Evolutionary conservation across 1,284 basidiomycete genomes (phyloP), one percentile per base, ranked within the genome.

Genomic region (Ustilago sp.): DNA sequence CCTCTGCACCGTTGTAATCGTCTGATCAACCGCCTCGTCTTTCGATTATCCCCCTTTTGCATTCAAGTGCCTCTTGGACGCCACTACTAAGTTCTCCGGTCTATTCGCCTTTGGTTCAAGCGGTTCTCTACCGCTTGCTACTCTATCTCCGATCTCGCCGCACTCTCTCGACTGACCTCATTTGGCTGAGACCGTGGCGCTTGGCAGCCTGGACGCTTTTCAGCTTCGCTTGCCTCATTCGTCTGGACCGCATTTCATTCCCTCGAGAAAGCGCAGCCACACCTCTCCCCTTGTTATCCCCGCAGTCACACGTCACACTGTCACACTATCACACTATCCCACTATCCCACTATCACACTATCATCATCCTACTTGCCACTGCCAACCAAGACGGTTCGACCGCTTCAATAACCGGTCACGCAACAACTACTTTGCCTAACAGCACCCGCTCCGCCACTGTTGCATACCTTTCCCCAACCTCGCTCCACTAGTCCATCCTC

Each of bases 211-310:
- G 1, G 23, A 28, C 23, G 23, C 23, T 28, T 28, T 28, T 28
- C 23, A 28, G 23, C 23, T 28, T 28, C 3, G 23, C 23, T 28
- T 28, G 23, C 0, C 23, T 28, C 23, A 28, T 28, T 28, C 2
- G 23, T 28, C 23, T 28, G 23, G 23, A 36, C 35, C 19, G 50
- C 50, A 43, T 32, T 45, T 61, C 59, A 61, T 61, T 28, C 23
- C 23, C 23, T 28, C 23, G 3, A 28, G 23, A 28, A 28, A 28
- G 23, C 23, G 23, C 39, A 43, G 39, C 39, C 9, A 19, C 19
- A 6, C 23, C 23, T 28, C 23, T 28, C 23, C 23, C 3, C 23
- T 28, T 28, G 23, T 28, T 28, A 28, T 28, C 23, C 23, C 23
- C 23, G 23, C 23, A 28, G 34, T 43, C 53, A 31, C 53, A 41